Conservation (phyloP, 108 stramenopile species). For the Cyclotella sp. region DNA sequence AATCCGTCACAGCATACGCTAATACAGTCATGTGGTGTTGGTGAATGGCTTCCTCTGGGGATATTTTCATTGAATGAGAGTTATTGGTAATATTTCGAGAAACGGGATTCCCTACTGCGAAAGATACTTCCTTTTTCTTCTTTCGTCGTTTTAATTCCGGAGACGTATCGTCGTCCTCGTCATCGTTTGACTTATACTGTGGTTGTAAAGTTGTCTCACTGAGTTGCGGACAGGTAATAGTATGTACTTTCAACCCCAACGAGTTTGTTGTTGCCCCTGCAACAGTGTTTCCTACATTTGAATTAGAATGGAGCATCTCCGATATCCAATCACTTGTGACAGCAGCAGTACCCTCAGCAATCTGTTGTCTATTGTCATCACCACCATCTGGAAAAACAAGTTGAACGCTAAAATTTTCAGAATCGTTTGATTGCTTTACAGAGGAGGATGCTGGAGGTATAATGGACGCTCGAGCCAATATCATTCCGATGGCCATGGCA, state of each 20-base stretch:
- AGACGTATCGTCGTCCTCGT: constrained; percentile 14
- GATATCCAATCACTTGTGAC: not conserved
- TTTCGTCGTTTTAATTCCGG: constrained; percentile 41
- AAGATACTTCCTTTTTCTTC: constrained; percentile 26
- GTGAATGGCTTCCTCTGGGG: not conserved
- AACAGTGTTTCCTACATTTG: not conserved
- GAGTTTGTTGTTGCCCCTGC: not conserved
- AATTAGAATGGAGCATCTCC: not conserved
- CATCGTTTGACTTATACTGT: not conserved
- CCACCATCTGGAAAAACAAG: constrained; percentile 8
- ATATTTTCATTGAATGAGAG: not conserved
- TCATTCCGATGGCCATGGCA: constrained; percentile 69
- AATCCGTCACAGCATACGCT: constrained; percentile 19
- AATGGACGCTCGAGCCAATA: constrained; percentile 67
- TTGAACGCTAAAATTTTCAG: constrained; percentile 12
- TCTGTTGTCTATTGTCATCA: not conserved
- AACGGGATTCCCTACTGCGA: not conserved
- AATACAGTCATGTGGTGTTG: constrained; percentile 11
- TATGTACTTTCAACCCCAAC: constrained; percentile 29
- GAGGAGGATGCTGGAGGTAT: constrained; percentile 37
- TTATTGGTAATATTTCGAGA: not conserved
- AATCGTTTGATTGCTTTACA: not conserved
- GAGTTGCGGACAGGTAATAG: constrained; percentile 6
- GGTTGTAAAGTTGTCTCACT: not conserved
- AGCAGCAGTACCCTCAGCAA: not conserved